Conservation (phyloP, 371 early-diverging fungal genomes). For the Capillidium rhysosporum region DNA sequence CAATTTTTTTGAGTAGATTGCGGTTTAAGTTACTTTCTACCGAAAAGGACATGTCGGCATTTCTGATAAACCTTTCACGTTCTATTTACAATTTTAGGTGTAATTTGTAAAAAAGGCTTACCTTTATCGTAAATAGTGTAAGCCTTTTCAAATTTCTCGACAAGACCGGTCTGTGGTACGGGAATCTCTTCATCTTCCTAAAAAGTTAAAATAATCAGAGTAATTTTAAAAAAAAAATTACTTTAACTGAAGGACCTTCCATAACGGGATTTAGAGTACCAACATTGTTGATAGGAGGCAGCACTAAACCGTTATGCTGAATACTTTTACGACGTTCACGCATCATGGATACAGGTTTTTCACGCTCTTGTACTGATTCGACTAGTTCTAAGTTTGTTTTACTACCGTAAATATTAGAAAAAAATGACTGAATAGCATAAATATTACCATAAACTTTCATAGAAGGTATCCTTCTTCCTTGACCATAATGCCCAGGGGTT, state of each 20-base stretch:
- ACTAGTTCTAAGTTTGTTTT: slow-evolving; percentile 2
- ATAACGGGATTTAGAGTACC: neutral
- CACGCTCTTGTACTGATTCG: slow-evolving; percentile 2
- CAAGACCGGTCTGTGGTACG: neutral
- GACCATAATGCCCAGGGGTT: slow-evolving; percentile 7
- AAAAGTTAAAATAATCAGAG: no score
- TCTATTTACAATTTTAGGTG: neutral
- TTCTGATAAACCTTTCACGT: neutral
- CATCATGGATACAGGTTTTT: neutral
- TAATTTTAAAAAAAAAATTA: neutral
- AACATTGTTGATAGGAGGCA: slow-evolving; percentile 3
- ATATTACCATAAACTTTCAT: slow-evolving; percentile 4
- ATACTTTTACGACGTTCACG: slow-evolving; percentile 4
- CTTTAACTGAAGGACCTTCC: neutral
- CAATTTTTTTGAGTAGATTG: no score
- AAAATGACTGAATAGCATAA: neutral
- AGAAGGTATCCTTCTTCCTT: slow-evolving; percentile 3
- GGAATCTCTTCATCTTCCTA: neutral
- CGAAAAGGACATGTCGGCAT: neutral
- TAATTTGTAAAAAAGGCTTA: neutral
- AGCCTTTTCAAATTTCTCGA: neutral
- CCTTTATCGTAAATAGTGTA: slow-evolving; percentile 5
- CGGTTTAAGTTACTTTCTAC: neutral
- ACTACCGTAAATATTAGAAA: neutral
- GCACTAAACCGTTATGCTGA: slow-evolving; percentile 2